phyloP scores from a whole-genome alignment of 192 early-diverging fungal genomes.

The Backusella sp. region DNA sequence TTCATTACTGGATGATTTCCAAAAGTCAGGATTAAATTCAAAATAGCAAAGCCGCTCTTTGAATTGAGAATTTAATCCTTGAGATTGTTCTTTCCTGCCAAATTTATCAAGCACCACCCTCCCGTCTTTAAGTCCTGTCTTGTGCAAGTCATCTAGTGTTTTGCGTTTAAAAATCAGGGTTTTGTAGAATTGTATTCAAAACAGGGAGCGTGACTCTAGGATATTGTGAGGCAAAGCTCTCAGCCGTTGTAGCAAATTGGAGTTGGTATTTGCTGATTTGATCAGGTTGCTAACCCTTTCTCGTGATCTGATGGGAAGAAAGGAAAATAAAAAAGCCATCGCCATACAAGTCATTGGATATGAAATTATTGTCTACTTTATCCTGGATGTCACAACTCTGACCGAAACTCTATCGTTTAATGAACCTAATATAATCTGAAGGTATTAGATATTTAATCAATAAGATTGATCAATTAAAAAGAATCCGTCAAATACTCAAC shows the following conservation, averaged over 20 bases:
- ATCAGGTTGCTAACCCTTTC: neutral
- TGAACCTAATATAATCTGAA: neutral
- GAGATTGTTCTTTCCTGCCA: no score
- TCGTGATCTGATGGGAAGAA: slow-evolving; percentile 2
- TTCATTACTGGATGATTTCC: no score
- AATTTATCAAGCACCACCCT: no score
- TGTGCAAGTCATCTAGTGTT: no score
- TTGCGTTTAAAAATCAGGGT: no score
- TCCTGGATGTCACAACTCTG: neutral
- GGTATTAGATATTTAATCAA: neutral
- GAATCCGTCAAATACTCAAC: neutral
- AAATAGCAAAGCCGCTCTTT: no score
- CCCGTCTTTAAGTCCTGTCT: no score
- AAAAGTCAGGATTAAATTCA: no score
- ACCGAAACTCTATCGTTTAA: neutral
- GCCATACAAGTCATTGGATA: slow-evolving; percentile 5
- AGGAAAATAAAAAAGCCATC: slow-evolving; percentile 5
- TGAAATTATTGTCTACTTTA: slow-evolving; percentile 4
- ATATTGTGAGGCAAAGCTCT: neutral
- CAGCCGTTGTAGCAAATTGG: neutral
- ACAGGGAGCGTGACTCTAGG: slow-evolving; percentile 2
- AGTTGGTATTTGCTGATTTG: slow-evolving; percentile 12
- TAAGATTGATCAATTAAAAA: slow-evolving; percentile 10
- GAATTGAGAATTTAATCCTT: no score
- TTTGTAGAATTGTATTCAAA: neutral